Conservation (phyloP, 2,329 filamentous ascomycete genomes). For the Rhynchosporium graminicola region DNA sequence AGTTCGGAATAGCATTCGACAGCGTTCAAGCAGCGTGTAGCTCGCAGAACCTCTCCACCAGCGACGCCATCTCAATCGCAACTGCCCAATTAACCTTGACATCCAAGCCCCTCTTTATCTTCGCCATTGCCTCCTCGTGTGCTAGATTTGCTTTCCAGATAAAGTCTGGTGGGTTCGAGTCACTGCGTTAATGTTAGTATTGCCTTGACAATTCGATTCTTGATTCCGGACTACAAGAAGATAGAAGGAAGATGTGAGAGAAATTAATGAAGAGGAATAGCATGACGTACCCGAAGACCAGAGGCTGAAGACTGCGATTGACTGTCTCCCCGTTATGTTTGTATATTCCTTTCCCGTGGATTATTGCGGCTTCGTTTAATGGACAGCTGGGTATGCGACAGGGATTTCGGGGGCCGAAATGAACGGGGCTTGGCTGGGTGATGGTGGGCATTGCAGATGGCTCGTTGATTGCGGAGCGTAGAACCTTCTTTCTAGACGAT, state of each 20-base stretch:
- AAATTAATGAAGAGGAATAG: not conserved
- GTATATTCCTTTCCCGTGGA: conserved; percentile 16
- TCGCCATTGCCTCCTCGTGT: conserved; percentile 15
- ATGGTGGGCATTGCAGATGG: not conserved
- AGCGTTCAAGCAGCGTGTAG: conserved; percentile 21
- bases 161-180: conserved; percentile 20
- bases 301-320: not conserved
- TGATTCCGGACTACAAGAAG: not conserved
- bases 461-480: not conserved
- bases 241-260: not conserved
- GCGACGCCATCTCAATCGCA: conserved; percentile 12
- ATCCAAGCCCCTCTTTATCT: conserved; percentile 17
- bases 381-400: conserved; percentile 12
- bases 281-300: conserved; percentile 12
- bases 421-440: not conserved
- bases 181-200: conserved; percentile 1
- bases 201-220: not conserved
- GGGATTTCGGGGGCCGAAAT: conserved; percentile 7
- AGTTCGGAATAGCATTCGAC: not conserved
- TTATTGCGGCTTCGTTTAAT: conserved; percentile 16
- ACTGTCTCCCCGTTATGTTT: conserved; percentile 2
- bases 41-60: conserved; percentile 20
- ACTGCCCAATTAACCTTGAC: conserved; percentile 20
- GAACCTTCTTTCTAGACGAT: too few relatives aligned
- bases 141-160: conserved; percentile 20